Base-by-base conservation (phyloP, 768 basidiomycete species). In the Kwoniella shandongensis region DNA sequence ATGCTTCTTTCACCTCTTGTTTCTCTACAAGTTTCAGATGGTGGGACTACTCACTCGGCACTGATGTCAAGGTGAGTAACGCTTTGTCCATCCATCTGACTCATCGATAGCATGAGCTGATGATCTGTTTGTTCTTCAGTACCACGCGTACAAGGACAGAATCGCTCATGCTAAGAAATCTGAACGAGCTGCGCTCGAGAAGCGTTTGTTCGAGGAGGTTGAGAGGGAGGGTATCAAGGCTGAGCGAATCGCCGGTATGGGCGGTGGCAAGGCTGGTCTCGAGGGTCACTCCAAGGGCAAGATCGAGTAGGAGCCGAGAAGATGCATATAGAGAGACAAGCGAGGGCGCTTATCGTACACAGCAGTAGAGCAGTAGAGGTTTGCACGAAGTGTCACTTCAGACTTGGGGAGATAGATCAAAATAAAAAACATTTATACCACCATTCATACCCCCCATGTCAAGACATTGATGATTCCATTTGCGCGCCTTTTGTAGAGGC, bases 11-110 rank as follows among this genome's bases (percentile, higher is more conserved):
- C 81, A 85, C 84, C 47, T 74, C 75, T 61, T 93, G 93, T 81
- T 94, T 83, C 76, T 88, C 89, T 8, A 93, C 91, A 6, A 89
- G 87, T 20, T 96, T 96, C 85, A 84, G 91, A 38, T 94, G 89
- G 87, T 76, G 77, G 77, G 94, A 98, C 77, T 82, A 83, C 58
- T 78, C 91, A 64, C 86, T 89, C 70, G 92, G 92, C 48, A 98
- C 94, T 0, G 94, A 99, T 70, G 77, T 81, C 77, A 91, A 89
- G 67, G 69, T 68, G 27, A 62, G 64, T 62, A n/a, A n/a, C n/a
- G n/a, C 46, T 22, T 18, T 15, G 5, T 26, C 15, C 26, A 4
- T 18, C 38, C 18, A 2, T 8, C 18, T 32, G 8, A 10, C 26
- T 23, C 36, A 20, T 8, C 26, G 18, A 0, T 7, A 20, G 22